Conservation (phyloP, 441 rosid genomes). For the Corymbia calophylla region DNA sequence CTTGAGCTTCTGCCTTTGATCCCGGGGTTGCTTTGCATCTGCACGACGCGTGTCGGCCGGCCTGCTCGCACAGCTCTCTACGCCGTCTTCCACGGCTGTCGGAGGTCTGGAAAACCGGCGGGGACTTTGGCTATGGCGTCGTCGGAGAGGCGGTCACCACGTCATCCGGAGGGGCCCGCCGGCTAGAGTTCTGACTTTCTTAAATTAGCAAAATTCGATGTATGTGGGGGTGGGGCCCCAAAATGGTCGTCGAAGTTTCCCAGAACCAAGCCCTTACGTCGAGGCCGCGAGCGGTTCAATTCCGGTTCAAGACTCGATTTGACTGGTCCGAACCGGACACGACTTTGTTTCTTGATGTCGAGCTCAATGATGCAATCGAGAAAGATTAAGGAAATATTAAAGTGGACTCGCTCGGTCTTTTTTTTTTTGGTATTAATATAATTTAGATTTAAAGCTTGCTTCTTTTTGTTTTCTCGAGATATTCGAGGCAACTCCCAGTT, state of each 20-base stretch:
- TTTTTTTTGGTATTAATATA: neutral
- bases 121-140: neutral
- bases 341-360: neutral
- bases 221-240: neutral
- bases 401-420: neutral
- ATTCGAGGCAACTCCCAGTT: neutral
- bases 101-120: neutral
- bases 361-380: neutral
- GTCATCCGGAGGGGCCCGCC: neutral
- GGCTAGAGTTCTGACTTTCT: neutral
- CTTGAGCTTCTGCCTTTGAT: constrained; percentile 67
- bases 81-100: constrained; percentile 75
- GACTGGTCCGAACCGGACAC: neutral
- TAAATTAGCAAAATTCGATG: neutral
- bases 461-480: neutral
- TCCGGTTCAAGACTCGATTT: neutral
- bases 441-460: neutral
- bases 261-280: neutral
- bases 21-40: constrained; percentile 24
- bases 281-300: neutral
- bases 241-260: neutral
- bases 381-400: neutral
- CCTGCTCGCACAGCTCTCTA: constrained; percentile 89
- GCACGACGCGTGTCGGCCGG: constrained; percentile 44
- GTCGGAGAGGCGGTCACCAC: neutral